Evolutionary conservation across 2,329 filamentous ascomycete genomes (phyloP).

Genomic region (Colletotrichum sansevieriae): DNA sequence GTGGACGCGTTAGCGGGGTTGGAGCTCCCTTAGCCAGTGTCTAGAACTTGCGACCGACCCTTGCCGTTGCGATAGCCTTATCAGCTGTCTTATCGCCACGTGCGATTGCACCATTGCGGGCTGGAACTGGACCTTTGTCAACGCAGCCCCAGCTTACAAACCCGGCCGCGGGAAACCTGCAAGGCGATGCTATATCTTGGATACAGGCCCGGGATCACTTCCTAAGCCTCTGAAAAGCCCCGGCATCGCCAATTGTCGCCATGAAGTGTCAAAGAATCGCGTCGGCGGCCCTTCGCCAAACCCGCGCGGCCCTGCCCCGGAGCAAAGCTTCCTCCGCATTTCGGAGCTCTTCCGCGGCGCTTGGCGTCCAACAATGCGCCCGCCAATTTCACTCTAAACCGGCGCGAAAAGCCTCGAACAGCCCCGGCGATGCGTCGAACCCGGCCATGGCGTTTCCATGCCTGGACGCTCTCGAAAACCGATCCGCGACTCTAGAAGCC

Average conservation of each 20-base stretch:
- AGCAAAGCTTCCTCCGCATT: constrained; percentile 22
- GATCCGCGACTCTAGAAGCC: constrained; percentile 79
- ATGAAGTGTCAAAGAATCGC: constrained; percentile 43
- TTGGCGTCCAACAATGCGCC: constrained; percentile 25
- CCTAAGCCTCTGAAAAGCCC: background rate
- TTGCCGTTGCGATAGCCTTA: too few relatives aligned
- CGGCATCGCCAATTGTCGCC: background rate
- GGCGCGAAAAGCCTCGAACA: constrained; percentile 33
- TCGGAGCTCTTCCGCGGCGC: constrained; percentile 18
- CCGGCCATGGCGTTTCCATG: constrained; percentile 92
- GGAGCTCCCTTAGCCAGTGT: background rate
- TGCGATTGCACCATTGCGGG: constrained; percentile 39
- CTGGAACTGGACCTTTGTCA: constrained; percentile 10
- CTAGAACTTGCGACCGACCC: background rate
- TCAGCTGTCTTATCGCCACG: constrained; percentile 36
- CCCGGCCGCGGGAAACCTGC: constrained; percentile 14
- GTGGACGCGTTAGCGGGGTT: constrained; percentile 1
- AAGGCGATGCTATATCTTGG: background rate
- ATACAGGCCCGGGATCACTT: background rate
- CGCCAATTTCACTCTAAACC: constrained; percentile 40
- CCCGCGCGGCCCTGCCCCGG: constrained; percentile 20
- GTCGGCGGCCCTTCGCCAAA: constrained; percentile 42
- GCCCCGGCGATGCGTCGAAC: constrained; percentile 71
- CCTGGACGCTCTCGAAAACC: constrained; percentile 84
- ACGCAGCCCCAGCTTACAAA: constrained; percentile 37